Evolutionary conservation across 2,329 filamentous ascomycete genomes (phyloP), one percentile per base, ranked within the genome.

Genomic region (Clarireedia homoeocarpa): DNA sequence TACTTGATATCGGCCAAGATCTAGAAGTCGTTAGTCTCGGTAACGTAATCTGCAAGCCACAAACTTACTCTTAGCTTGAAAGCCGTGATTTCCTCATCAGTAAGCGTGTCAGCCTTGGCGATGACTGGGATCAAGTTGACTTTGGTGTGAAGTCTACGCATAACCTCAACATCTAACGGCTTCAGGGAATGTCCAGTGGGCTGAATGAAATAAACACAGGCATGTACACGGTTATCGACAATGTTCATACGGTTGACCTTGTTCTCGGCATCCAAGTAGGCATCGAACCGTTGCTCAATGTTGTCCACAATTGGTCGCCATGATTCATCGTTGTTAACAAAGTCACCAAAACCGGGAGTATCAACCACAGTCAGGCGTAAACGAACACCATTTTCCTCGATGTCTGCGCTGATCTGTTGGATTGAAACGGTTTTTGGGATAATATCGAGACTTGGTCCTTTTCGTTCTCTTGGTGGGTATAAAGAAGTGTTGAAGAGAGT

Each of bases 201-300:
- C 78, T 99, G 92, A 69, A 99, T 96, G 80, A 99, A 99, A 84
- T 96, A 99, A 61, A 99, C 94, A 69, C 95, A 97, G 56, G 94
- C 94, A 70, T 99, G 94, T 62, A 99, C 95, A 68, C 94, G 89
- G 82, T 97, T 99, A 78, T 99, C 94, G 61, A 99, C 88, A 73
- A 97, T 97, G 82, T 99, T 99, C 86, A 96, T 96, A 69, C 94
- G 90, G 81, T 99, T 99, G 73, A 99, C 91, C 84, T 97, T 99
- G 85, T 99, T 99, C 83, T 99, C 94, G 47, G 94, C 92, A 75
- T 99, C 94, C 58, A 99, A 82, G 75, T 97, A 99, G 53, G 94
- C 91, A 75, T 99, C 94, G 71, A 94, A 99, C 66, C 94, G 89
- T 81, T 96, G 91, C 81, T 99, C 94, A 69, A 99, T 97, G 81